These are phyloP conservation scores for Breynia disticha DNA, from an alignment of 441 rosid species.

Conservation along the genomic window DNA sequence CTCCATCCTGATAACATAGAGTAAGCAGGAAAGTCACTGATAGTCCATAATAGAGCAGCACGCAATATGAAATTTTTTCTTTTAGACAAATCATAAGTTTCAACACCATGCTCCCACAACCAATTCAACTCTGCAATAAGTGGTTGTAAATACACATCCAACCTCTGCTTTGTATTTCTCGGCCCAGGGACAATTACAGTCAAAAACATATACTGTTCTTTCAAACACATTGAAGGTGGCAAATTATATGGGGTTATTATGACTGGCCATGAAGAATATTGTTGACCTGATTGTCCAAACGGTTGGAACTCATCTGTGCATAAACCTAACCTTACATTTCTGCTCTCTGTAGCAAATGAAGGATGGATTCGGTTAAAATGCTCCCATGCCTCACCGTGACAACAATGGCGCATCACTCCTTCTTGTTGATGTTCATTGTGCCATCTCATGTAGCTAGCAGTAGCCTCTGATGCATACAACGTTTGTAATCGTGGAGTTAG, in stretches of 20 bases:
- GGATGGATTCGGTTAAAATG: background rate
- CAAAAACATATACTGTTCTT: background rate
- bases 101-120: background rate
- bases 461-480: too few relatives aligned
- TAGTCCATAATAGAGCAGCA: background rate
- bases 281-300: background rate
- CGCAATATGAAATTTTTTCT: background rate
- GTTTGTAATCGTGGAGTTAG: too few relatives aligned
- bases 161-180: background rate
- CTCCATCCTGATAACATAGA: background rate
- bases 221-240: background rate
- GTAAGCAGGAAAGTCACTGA: conserved; percentile 3
- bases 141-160: background rate
- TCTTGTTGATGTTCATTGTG: too few relatives aligned
- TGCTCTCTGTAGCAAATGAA: background rate
- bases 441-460: too few relatives aligned
- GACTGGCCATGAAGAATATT: background rate
- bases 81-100: background rate
- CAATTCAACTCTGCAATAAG: background rate
- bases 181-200: background rate
- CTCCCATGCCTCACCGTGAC: background rate
- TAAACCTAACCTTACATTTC: background rate
- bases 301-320: background rate
- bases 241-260: background rate
- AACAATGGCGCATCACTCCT: too few relatives aligned